Evolutionary conservation across 495 filamentous ascomycete species (phyloP).

Genomic region (Aspergillus wentii): DNA sequence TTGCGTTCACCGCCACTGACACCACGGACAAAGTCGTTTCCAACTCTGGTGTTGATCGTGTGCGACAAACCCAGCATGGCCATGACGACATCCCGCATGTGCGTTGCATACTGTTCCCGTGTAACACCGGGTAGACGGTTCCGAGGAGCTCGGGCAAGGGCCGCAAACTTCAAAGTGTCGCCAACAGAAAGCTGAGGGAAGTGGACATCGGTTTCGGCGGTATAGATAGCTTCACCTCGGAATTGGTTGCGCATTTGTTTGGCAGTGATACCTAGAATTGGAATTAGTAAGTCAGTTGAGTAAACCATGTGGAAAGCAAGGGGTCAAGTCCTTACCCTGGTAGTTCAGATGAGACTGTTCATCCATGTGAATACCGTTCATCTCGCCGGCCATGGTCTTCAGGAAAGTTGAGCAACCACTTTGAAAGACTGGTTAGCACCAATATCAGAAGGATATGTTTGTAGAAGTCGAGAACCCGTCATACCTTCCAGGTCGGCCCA

Average conservation of each 20-base stretch:
- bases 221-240: slow-evolving; percentile 66
- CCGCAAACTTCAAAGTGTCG: slow-evolving; percentile 61
- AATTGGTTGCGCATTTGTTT: slow-evolving; percentile 62
- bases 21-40: slow-evolving; percentile 81
- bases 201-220: slow-evolving; percentile 62
- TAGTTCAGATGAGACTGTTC: slow-evolving; percentile 59
- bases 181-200: slow-evolving; percentile 63
- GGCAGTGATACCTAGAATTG: slow-evolving; percentile 63
- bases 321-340: slow-evolving; percentile 69
- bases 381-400: slow-evolving; percentile 66
- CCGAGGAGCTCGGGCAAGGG: slow-evolving; percentile 45
- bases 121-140: slow-evolving; percentile 46
- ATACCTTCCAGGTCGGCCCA: slow-evolving; percentile 64
- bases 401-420: slow-evolving; percentile 70
- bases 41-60: slow-evolving; percentile 51
- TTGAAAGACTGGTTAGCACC: slow-evolving; percentile 5
- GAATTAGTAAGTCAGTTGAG: slow-evolving; percentile 67
- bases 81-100: slow-evolving; percentile 58
- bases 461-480: background rate
- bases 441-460: too few relatives aligned
- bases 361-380: slow-evolving; percentile 65
- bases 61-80: slow-evolving; percentile 58
- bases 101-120: slow-evolving; percentile 39
- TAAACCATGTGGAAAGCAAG: slow-evolving; percentile 71
- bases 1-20: slow-evolving; percentile 84